These are phyloP conservation scores for Picea abies DNA, from an alignment of 83 land plant species.

Conservation along the genomic window DNA sequence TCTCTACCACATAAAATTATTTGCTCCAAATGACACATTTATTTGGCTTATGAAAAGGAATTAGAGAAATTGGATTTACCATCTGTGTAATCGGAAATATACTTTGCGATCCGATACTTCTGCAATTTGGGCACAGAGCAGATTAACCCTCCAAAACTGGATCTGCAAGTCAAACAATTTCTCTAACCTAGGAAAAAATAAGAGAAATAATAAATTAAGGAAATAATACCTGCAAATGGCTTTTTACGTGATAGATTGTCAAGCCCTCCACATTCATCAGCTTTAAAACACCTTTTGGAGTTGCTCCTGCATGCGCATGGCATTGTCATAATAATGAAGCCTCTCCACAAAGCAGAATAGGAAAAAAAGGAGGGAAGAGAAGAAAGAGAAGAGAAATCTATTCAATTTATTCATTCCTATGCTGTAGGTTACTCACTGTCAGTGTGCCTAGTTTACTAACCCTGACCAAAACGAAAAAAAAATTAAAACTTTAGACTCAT, in stretches of 20 bases:
- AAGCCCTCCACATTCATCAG: slow-evolving; percentile 31
- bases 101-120: slow-evolving; percentile 13
- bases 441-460: not conserved
- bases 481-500: not conserved
- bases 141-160: not conserved
- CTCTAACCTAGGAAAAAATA: not conserved
- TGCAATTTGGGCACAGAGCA: slow-evolving; percentile 4
- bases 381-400: not conserved
- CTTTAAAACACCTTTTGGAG: slow-evolving; percentile 40
- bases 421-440: not conserved
- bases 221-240: slow-evolving; percentile 41
- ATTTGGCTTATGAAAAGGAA: not conserved
- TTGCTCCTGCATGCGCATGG: slow-evolving; percentile 35
- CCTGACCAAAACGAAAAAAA: not conserved
- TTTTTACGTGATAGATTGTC: slow-evolving; percentile 48
- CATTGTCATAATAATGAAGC: not conserved
- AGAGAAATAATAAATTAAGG: not conserved
- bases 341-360: not conserved
- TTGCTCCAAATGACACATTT: not conserved
- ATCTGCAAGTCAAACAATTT: not conserved
- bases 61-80: not conserved
- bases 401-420: not conserved
- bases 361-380: too few relatives aligned
- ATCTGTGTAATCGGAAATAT: slow-evolving; percentile 9
- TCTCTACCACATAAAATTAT: not conserved